phyloP scores from a whole-genome alignment of 2,329 filamentous ascomycete species.

The Pestalotiopsis sp. region DNA sequence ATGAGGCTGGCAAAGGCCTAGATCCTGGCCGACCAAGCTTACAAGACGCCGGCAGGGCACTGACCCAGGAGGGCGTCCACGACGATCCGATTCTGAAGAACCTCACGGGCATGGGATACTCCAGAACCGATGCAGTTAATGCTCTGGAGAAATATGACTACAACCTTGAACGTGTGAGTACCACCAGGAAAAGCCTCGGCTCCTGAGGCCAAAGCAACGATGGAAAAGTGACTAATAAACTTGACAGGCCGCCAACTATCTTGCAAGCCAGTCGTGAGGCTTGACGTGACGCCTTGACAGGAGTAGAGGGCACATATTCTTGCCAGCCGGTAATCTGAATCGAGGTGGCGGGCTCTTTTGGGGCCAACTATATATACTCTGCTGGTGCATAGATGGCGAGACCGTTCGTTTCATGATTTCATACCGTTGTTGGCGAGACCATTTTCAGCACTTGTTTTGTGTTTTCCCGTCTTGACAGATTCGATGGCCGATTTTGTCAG shows the following conservation, averaged over 20 bases:
- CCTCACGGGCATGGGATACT: slow-evolving; percentile 87
- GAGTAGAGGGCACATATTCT: slow-evolving; percentile 3
- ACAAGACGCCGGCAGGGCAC: slow-evolving; percentile 58
- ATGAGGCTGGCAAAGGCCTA: slow-evolving; percentile 26
- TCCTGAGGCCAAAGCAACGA: not conserved
- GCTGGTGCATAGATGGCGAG: slow-evolving; percentile 6
- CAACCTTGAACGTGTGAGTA: slow-evolving; percentile 86
- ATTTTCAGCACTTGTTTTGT: not conserved
- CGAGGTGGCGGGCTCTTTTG: not conserved
- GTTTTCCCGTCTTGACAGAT: not conserved
- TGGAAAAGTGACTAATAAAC: slow-evolving; percentile 18
- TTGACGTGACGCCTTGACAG: not conserved
- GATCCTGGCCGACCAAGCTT: slow-evolving; percentile 29
- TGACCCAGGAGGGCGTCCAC: slow-evolving; percentile 76
- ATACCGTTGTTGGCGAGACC: not conserved
- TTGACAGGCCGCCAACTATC: slow-evolving; percentile 55
- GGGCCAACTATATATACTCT: not conserved
- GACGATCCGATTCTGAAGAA: slow-evolving; percentile 93
- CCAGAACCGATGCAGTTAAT: slow-evolving; percentile 70
- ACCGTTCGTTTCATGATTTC: not conserved
- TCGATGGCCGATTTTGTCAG: not conserved
- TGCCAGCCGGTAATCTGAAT: not conserved
- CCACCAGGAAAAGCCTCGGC: not conserved
- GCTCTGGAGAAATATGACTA: slow-evolving; percentile 96
- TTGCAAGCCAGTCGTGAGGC: slow-evolving; percentile 55